Conservation (phyloP, 768 basidiomycete species). For the Termitomyces bulborhizus region DNA sequence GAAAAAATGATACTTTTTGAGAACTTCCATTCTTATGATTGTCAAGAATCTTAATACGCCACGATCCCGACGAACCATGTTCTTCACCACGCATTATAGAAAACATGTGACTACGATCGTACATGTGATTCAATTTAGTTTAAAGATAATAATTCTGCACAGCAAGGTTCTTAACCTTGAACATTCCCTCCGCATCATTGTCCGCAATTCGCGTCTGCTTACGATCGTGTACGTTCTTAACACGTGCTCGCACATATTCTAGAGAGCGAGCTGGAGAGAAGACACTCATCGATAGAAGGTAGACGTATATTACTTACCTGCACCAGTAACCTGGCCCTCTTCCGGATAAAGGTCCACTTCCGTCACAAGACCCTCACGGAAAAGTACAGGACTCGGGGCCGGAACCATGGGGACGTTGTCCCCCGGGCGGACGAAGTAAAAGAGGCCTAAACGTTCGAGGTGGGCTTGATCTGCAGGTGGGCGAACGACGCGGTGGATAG, state of each 20-base stretch:
- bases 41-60: not conserved
- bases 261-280: not conserved
- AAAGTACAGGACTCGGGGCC: constrained; percentile 33
- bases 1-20: not conserved
- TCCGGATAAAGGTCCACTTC: constrained; percentile 7
- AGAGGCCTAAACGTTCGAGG: constrained; percentile 34
- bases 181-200: not conserved
- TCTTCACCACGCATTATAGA: not conserved
- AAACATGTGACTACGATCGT: not conserved
- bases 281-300: not conserved
- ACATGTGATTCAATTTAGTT: not conserved
- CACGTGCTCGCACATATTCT: constrained; percentile 8
- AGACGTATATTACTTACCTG: not conserved
- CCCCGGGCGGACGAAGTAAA: constrained; percentile 39
- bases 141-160: constrained; percentile 8
- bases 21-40: not conserved
- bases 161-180: constrained; percentile 8
- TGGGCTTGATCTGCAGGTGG: constrained; percentile 40
- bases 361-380: constrained; percentile 25
- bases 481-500: constrained; percentile 42
- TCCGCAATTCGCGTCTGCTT: constrained; percentile 4
- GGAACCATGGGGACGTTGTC: constrained; percentile 32
- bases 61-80: not conserved
- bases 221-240: constrained; percentile 8
- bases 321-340: not conserved